Conservation (phyloP, 768 basidiomycete species). For the Sporobolomyces roseus region DNA sequence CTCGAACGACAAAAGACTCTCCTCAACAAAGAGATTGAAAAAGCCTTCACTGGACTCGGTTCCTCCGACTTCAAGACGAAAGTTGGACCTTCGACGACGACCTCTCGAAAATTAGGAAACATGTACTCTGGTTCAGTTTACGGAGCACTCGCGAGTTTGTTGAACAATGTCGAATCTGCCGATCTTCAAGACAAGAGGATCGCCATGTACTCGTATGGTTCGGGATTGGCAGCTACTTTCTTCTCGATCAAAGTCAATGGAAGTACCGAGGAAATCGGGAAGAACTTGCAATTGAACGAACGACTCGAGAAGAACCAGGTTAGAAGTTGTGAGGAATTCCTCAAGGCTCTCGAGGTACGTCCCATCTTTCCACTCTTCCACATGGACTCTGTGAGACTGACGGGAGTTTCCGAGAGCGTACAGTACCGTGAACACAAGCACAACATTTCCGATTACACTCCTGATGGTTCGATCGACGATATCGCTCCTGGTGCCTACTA, state of each 20-base stretch:
- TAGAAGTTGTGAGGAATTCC: slow-evolving; percentile 85
- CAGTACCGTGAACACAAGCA: slow-evolving; percentile 96
- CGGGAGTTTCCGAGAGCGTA: neutral
- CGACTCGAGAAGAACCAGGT: slow-evolving; percentile 82
- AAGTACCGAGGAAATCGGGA: slow-evolving; percentile 72
- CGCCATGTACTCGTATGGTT: slow-evolving; percentile 93
- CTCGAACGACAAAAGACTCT: slow-evolving; percentile 69
- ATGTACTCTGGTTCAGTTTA: slow-evolving; percentile 98
- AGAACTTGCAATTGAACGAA: slow-evolving; percentile 74
- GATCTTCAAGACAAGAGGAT: slow-evolving; percentile 76
- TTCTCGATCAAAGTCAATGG: slow-evolving; percentile 82
- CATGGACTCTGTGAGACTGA: no score
- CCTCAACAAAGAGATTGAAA: slow-evolving; percentile 91
- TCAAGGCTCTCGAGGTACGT: slow-evolving; percentile 62
- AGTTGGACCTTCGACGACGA: slow-evolving; percentile 76
- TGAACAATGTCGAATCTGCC: slow-evolving; percentile 67
- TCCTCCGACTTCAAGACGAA: slow-evolving; percentile 69
- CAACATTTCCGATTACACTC: slow-evolving; percentile 78
- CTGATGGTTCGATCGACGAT: slow-evolving; percentile 80
- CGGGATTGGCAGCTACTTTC: slow-evolving; percentile 91
- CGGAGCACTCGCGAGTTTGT: slow-evolving; percentile 82
- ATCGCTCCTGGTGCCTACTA: slow-evolving; percentile 94
- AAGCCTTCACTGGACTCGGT: slow-evolving; percentile 78
- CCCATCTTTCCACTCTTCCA: neutral
- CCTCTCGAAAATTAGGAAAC: slow-evolving; percentile 88